Evolutionary conservation across 2,329 filamentous ascomycete genomes (phyloP).

Genomic region (Beauveria medogensis): DNA sequence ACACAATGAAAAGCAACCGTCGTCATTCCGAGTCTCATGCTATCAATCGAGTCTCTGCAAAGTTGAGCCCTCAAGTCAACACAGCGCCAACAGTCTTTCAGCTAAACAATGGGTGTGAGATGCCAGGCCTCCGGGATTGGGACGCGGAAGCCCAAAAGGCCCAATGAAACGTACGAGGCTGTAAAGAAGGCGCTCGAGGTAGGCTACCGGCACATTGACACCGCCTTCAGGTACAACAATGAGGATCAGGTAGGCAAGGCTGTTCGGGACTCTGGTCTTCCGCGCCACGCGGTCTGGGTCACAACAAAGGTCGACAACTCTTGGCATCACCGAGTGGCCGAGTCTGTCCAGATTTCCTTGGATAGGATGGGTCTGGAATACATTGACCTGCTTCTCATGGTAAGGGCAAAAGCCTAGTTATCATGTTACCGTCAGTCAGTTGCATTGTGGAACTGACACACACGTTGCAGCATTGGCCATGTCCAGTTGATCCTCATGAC

Average conservation of each 20-base stretch:
- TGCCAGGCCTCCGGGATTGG: constrained; percentile 6
- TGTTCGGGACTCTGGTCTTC: constrained; percentile 1
- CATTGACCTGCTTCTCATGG: constrained; percentile 8
- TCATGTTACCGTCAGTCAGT: background rate
- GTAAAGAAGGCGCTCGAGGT: background rate
- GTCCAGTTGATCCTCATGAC: background rate
- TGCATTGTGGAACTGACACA: background rate
- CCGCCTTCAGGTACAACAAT: constrained; percentile 7
- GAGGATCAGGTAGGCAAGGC: constrained; percentile 6
- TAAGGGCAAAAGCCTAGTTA: background rate
- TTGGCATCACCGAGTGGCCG: constrained; percentile 5
- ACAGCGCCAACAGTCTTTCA: background rate
- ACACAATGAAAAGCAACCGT: background rate
- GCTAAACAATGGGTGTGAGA: background rate
- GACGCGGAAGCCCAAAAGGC: background rate
- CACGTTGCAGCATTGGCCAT: constrained; percentile 1
- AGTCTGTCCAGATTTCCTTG: constrained; percentile 3
- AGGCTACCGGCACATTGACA: constrained; percentile 7
- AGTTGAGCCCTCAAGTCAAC: background rate
- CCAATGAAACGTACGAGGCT: background rate
- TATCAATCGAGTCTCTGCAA: background rate
- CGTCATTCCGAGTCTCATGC: background rate
- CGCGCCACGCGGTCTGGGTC: background rate
- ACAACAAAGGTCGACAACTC: constrained; percentile 10
- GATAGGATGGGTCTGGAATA: background rate